phyloP scores from a whole-genome alignment of 116 monocot species.

The Trichopus zeylanicus region DNA sequence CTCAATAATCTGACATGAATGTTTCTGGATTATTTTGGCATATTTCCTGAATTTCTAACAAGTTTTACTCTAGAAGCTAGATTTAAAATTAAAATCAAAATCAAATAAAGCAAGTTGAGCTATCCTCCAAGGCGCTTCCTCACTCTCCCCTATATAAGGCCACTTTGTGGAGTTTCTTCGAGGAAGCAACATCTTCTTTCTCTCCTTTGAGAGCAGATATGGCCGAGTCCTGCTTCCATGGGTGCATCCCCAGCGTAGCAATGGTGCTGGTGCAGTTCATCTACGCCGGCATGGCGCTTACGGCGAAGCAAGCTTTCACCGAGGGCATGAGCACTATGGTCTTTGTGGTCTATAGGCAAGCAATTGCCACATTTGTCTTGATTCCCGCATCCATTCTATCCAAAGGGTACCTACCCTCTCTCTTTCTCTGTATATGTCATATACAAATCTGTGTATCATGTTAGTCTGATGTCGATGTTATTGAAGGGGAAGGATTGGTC shows the following conservation, averaged over 20 bases:
- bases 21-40: no score
- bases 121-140: no score
- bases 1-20: no score
- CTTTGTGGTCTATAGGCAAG: neutral
- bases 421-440: neutral
- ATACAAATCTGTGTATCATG: neutral
- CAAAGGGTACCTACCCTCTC: neutral
- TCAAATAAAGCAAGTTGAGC: no score
- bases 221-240: neutral
- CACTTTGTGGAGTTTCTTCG: no score
- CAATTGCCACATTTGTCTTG: neutral
- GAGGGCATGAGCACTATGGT: neutral
- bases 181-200: no score
- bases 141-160: no score
- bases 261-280: neutral
- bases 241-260: neutral
- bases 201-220: neutral
- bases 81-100: no score
- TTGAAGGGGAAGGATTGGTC: conserved; percentile 13
- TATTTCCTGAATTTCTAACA: no score
- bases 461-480: neutral
- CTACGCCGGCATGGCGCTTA: neutral
- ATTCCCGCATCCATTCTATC: neutral
- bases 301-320: neutral
- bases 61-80: no score